phyloP scores from a whole-genome alignment of 208 protist species.

The Trypanosoma cruzi region DNA sequence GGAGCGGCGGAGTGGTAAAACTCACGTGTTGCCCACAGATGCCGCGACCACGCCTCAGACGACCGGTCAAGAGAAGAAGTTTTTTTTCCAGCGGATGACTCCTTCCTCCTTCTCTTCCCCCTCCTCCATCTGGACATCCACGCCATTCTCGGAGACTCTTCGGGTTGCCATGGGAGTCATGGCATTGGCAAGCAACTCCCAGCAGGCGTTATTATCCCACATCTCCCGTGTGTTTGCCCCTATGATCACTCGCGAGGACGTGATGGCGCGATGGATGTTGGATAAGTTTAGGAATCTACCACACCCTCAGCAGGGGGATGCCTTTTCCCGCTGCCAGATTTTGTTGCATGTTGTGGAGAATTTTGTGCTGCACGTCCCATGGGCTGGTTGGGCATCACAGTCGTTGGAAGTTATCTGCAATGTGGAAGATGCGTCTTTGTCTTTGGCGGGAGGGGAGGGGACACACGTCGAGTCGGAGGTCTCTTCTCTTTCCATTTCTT shows the following conservation, averaged over 20 bases:
- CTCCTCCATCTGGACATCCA: not conserved
- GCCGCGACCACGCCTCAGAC: too few relatives aligned
- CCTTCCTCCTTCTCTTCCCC: not conserved
- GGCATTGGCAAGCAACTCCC: not conserved
- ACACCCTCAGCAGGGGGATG: not conserved
- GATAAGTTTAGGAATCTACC: not conserved
- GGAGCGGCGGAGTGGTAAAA: too few relatives aligned
- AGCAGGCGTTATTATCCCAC: constrained; percentile 1
- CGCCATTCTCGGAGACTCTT: constrained; percentile 1
- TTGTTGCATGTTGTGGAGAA: not conserved
- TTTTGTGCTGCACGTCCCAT: constrained; percentile 7
- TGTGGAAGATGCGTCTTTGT: too few relatives aligned
- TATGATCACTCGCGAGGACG: not conserved
- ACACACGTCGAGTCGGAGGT: too few relatives aligned
- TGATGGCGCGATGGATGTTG: not conserved
- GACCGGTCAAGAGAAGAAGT: too few relatives aligned
- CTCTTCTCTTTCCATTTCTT: too few relatives aligned
- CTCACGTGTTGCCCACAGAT: too few relatives aligned
- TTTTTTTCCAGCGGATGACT: not conserved
- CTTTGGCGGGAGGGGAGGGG: too few relatives aligned
- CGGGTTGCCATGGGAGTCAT: constrained; percentile 2
- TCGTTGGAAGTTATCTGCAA: not conserved
- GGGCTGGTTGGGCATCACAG: constrained; percentile 2
- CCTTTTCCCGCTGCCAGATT: not conserved
- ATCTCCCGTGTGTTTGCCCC: not conserved